Percentiles rank a stretch among this genome's conserved stretches.
These are phyloP conservation scores for Hirsutella minnesotensis DNA, from an alignment of 2,329 filamentous ascomycete genomes.

Conservation along the genomic window DNA sequence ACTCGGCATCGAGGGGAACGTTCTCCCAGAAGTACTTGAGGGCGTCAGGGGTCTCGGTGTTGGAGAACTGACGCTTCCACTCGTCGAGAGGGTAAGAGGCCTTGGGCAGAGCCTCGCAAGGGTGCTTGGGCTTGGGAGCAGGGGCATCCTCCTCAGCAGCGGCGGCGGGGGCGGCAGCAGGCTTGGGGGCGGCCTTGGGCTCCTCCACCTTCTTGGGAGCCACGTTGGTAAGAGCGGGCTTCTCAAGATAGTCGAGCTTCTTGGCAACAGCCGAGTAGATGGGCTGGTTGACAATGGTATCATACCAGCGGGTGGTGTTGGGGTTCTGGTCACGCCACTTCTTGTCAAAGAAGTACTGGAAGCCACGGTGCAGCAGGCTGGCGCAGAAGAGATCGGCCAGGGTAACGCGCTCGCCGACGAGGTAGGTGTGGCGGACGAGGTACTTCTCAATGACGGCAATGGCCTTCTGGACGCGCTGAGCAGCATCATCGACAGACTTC, in stretches of 20 bases:
- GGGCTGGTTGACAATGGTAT: slow-evolving; percentile 85
- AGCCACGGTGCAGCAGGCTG: slow-evolving; percentile 71
- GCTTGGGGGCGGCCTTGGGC: slow-evolving; percentile 59
- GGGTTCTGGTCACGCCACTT: slow-evolving; percentile 73
- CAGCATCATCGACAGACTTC: slow-evolving; percentile 78
- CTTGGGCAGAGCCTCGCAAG: slow-evolving; percentile 72
- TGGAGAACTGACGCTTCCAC: slow-evolving; percentile 98
- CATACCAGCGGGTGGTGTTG: slow-evolving; percentile 85
- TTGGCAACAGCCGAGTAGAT: slow-evolving; percentile 74
- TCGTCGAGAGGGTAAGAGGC: slow-evolving; percentile 80
- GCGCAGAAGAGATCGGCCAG: slow-evolving; percentile 86
- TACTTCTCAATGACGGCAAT: slow-evolving; percentile 71
- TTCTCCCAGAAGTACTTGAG: slow-evolving; percentile 99
- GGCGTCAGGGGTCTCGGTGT: slow-evolving; percentile 75
- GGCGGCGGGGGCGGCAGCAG: slow-evolving; percentile 16
- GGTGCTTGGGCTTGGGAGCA: slow-evolving; percentile 91
- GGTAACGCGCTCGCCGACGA: slow-evolving; percentile 94
- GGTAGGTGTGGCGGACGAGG: slow-evolving; percentile 86
- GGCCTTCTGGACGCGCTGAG: slow-evolving; percentile 57
- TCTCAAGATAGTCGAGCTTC: slow-evolving; percentile 69
- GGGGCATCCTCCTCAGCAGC: slow-evolving; percentile 29
- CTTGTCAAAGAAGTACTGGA: slow-evolving; percentile 92
- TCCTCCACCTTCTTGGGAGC: slow-evolving; percentile 69
- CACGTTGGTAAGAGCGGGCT: slow-evolving; percentile 59
- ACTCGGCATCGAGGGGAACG: slow-evolving; percentile 83